A percentile compares a stretch with the other conserved stretches of the same genome.
These are phyloP conservation scores for Persicaria maculosa DNA, from an alignment of 148 eudicot species.

Conservation along the genomic window DNA sequence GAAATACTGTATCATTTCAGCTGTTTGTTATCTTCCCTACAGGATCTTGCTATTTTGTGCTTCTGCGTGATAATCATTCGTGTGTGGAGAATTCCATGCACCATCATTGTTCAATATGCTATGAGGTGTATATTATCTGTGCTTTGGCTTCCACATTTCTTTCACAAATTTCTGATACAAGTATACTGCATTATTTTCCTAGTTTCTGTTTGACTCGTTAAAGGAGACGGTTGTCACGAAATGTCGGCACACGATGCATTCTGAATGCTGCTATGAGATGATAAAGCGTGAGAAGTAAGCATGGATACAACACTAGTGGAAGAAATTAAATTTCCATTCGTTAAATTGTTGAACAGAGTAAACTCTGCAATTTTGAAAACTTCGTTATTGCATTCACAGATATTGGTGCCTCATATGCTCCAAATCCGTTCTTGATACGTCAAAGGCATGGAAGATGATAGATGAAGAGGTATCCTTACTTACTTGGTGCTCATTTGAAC, in stretches of 20 bases:
- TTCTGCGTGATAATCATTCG: conserved; percentile 61
- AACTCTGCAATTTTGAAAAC: background rate
- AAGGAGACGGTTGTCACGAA: conserved; percentile 77
- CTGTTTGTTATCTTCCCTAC: background rate
- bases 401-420: conserved; percentile 93
- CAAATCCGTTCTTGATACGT: conserved; percentile 75
- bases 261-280: conserved; percentile 84
- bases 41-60: conserved; percentile 83
- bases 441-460: conserved; percentile 66
- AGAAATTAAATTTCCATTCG: background rate
- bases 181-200: background rate
- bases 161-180: no score
- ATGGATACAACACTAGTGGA: background rate
- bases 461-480: conserved; percentile 68
- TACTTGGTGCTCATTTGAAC: background rate
- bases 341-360: background rate
- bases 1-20: no score
- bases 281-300: conserved; percentile 86
- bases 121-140: conserved; percentile 39
- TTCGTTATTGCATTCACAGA: conserved; percentile 24
- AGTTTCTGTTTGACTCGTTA: conserved; percentile 95
- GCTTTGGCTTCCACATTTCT: conserved; percentile 11
- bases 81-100: conserved; percentile 92
- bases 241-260: conserved; percentile 98
- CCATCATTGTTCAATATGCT: conserved; percentile 94